These are phyloP conservation scores for Coniochaeta hoffmannii DNA, from an alignment of 2,329 filamentous ascomycete species.

Conservation along the genomic window DNA sequence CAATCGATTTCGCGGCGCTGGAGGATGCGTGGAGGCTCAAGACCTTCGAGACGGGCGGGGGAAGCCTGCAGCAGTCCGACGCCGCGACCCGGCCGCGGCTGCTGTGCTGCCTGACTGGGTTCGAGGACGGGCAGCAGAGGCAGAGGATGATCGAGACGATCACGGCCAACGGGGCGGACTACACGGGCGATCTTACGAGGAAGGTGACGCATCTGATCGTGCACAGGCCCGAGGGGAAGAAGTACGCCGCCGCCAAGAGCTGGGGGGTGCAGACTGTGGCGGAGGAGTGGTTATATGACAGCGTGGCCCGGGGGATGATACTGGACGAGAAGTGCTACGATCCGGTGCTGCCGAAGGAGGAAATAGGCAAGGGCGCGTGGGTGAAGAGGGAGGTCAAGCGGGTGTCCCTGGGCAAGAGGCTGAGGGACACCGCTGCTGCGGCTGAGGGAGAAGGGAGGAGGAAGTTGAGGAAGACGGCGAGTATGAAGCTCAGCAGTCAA, in stretches of 20 bases:
- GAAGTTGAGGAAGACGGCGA: slow-evolving; percentile 83
- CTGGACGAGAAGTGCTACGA: slow-evolving; percentile 83
- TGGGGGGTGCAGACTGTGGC: slow-evolving; percentile 79
- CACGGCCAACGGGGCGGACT: slow-evolving; percentile 66
- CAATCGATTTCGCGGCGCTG: slow-evolving; percentile 63
- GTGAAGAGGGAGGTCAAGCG: slow-evolving; percentile 42
- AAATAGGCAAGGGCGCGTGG: slow-evolving; percentile 76
- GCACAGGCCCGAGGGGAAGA: slow-evolving; percentile 70
- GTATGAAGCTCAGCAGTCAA: slow-evolving; percentile 73
- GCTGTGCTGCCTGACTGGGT: slow-evolving; percentile 49
- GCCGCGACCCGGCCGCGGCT: slow-evolving; percentile 30
- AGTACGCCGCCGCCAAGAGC: slow-evolving; percentile 77
- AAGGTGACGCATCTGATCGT: slow-evolving; percentile 84
- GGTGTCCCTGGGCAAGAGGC: slow-evolving; percentile 49
- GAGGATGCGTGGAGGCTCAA: slow-evolving; percentile 60
- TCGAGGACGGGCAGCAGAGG: slow-evolving; percentile 55
- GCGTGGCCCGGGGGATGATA: slow-evolving; percentile 78
- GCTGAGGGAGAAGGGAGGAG: slow-evolving; percentile 54
- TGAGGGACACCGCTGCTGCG: slow-evolving; percentile 38
- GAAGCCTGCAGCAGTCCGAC: slow-evolving; percentile 23
- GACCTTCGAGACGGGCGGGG: slow-evolving; percentile 50
- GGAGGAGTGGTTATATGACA: slow-evolving; percentile 79
- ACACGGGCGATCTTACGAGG: slow-evolving; percentile 81
- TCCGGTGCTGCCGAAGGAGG: slow-evolving; percentile 58
- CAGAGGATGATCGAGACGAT: slow-evolving; percentile 63